Evolutionary conservation across 257 asterid species (phyloP).

Genomic region (Phtheirospermum japonicum): DNA sequence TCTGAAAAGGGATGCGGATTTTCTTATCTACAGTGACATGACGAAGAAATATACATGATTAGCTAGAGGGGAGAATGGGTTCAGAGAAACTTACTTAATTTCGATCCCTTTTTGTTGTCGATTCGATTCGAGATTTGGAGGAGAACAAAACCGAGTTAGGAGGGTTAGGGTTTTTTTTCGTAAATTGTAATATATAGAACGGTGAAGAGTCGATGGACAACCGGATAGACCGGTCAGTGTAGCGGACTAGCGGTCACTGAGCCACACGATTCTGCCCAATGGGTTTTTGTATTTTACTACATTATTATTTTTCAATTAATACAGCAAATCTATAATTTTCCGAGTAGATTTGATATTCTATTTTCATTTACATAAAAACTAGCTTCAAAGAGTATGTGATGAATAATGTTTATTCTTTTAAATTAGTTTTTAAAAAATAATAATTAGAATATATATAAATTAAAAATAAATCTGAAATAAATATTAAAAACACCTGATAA

Average conservation of each 20-base stretch:
- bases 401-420: too few relatives aligned
- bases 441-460: too few relatives aligned
- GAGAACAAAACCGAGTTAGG: constrained; percentile 47
- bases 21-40: constrained; percentile 20
- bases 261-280: constrained; percentile 23
- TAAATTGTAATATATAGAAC: neutral
- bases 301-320: neutral
- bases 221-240: constrained; percentile 54
- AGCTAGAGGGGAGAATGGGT: constrained; percentile 17
- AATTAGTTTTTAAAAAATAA: too few relatives aligned
- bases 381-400: too few relatives aligned
- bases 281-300: neutral
- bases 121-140: constrained; percentile 31
- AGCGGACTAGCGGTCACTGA: constrained; percentile 32
- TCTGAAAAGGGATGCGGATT: constrained; percentile 28
- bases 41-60: constrained; percentile 14
- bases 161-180: constrained; percentile 31
- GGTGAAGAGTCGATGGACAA: constrained; percentile 43
- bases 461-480: too few relatives aligned
- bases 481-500: too few relatives aligned
- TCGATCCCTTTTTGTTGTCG: constrained; percentile 29
- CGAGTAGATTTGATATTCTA: too few relatives aligned
- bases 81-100: constrained; percentile 43
- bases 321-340: too few relatives aligned
- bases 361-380: too few relatives aligned